phyloP scores from a whole-genome alignment of 164 flowering plant genomes.

The Litsea cubeba region DNA sequence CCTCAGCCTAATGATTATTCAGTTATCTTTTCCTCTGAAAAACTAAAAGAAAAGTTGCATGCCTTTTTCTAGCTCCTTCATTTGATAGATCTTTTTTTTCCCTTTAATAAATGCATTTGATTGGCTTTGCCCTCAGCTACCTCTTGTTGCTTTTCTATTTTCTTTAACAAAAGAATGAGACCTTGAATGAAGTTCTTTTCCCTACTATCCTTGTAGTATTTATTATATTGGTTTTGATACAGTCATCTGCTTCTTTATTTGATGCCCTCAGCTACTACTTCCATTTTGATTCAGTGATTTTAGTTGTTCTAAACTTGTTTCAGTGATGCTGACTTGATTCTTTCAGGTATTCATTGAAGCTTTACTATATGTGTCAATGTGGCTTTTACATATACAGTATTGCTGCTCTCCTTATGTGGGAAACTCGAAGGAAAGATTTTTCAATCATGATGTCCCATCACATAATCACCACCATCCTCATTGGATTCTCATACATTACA shows the following conservation, averaged over 20 bases:
- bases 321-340: conserved; percentile 3
- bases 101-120: too few relatives aligned
- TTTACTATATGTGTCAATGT: conserved; percentile 89
- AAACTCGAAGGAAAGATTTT: conserved; percentile 92
- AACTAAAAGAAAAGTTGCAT: too few relatives aligned
- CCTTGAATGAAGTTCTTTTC: too few relatives aligned
- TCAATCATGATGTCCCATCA: conserved; percentile 97
- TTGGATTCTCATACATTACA: conserved; percentile 59
- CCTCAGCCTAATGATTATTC: too few relatives aligned
- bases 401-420: conserved; percentile 81
- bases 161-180: too few relatives aligned
- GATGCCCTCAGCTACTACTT: background rate
- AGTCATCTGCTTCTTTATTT: background rate
- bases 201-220: too few relatives aligned
- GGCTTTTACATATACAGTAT: conserved; percentile 87
- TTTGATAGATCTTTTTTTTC: too few relatives aligned
- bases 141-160: too few relatives aligned
- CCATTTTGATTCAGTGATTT: background rate
- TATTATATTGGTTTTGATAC: background rate
- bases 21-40: too few relatives aligned
- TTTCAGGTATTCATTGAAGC: conserved; percentile 59
- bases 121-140: too few relatives aligned
- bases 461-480: conserved; percentile 68
- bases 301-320: background rate
- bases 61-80: too few relatives aligned